Evolutionary conservation across 495 filamentous ascomycete genomes (phyloP).

Genomic region (Podospora didyma): DNA sequence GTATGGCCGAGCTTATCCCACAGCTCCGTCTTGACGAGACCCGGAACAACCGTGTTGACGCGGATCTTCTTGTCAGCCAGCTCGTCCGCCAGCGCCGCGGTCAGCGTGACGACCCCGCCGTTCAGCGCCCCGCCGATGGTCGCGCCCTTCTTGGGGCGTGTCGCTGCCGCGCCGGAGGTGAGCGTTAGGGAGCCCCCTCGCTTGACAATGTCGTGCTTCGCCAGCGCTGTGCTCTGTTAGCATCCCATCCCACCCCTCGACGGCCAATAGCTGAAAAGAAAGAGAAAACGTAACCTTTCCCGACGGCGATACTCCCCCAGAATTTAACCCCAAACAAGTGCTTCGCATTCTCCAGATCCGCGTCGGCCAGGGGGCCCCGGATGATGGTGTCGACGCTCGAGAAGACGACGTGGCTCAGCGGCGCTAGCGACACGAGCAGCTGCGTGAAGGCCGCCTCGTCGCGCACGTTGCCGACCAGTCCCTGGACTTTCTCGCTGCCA

Average conservation of each 20-base stretch:
- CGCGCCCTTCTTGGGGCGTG: constrained; percentile 37
- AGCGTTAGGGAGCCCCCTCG: constrained; percentile 48
- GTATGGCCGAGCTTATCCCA: constrained; percentile 32
- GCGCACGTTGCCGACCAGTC: constrained; percentile 32
- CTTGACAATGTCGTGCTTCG: constrained; percentile 37
- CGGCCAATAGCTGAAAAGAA: no score
- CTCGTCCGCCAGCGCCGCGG: constrained; percentile 47
- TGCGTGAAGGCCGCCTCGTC: constrained; percentile 34
- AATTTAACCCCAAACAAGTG: constrained; percentile 44
- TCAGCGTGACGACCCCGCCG: constrained; percentile 35
- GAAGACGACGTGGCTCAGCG: constrained; percentile 42
- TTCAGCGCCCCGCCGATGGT: constrained; percentile 32
- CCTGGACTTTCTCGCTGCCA: constrained; percentile 17
- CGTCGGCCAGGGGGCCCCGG: constrained; percentile 33
- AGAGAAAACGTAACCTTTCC: constrained; percentile 27
- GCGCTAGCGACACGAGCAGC: constrained; percentile 26
- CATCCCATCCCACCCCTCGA: background rate
- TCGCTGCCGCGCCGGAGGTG: constrained; percentile 42
- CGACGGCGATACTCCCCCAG: constrained; percentile 36
- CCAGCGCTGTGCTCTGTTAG: constrained; percentile 18
- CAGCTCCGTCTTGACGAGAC: constrained; percentile 49
- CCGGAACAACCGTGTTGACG: constrained; percentile 53
- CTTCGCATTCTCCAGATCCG: constrained; percentile 33
- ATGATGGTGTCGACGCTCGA: constrained; percentile 43
- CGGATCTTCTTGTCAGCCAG: constrained; percentile 43